A percentile compares a stretch with the other conserved stretches of the same genome.
These are phyloP conservation scores for Zychaea mexicana DNA, from an alignment of 371 early-diverging fungal genomes.

Conservation along the genomic window DNA sequence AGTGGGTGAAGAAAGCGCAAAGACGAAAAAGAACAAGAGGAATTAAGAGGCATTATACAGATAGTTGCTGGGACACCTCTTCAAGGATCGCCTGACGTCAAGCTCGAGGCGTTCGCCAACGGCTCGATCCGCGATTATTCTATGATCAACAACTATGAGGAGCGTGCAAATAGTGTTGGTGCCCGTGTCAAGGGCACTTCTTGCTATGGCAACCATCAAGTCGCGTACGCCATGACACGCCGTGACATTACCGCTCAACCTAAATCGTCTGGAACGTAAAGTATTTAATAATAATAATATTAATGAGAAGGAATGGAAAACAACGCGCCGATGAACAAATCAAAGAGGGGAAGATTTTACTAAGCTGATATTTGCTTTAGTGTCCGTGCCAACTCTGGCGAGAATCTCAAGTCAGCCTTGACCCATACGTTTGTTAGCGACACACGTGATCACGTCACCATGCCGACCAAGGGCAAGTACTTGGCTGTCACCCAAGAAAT, in stretches of 20 bases:
- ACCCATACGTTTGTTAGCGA: conserved; percentile 70
- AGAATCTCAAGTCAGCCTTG: conserved; percentile 79
- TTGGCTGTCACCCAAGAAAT: conserved; percentile 51
- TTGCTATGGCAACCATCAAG: conserved; percentile 59
- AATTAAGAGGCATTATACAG: too few species aligned
- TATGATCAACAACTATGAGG: conserved; percentile 35
- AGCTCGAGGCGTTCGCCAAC: conserved; percentile 36
- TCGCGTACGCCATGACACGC: conserved; percentile 70
- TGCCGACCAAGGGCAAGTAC: conserved; percentile 77
- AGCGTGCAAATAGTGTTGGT: conserved; percentile 29
- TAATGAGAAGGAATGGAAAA: too few species aligned
- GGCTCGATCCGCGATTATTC: conserved; percentile 44
- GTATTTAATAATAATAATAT: not conserved
- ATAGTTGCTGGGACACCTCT: conserved; percentile 33
- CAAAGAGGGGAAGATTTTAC: not conserved
- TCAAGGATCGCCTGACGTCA: conserved; percentile 33
- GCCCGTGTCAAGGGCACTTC: conserved; percentile 25
- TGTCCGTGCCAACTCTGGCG: conserved; percentile 83
- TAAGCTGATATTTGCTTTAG: conserved; percentile 32
- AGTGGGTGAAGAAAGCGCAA: too few species aligned
- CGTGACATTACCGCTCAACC: conserved; percentile 70
- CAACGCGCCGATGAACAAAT: too few species aligned
- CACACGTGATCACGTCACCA: conserved; percentile 67
- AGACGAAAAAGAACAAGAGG: too few species aligned
- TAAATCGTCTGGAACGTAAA: conserved; percentile 72